These are phyloP conservation scores for Xylaria sp. DNA, from an alignment of 2,329 filamentous ascomycete species.

Conservation along the genomic window DNA sequence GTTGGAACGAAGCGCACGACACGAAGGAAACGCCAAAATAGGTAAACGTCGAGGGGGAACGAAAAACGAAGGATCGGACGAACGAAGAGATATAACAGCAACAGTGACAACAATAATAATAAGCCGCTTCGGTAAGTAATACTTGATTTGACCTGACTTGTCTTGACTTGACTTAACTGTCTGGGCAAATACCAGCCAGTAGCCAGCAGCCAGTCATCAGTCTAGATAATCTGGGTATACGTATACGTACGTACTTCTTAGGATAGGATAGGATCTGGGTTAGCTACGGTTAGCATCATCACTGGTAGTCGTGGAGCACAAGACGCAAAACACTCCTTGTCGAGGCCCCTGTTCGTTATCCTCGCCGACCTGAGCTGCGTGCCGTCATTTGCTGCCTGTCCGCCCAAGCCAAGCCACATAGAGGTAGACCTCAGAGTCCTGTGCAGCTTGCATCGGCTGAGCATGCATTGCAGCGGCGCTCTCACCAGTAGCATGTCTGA, in stretches of 20 bases:
- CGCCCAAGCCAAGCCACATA: constrained; percentile 22
- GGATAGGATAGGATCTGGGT: neutral
- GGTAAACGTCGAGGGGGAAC: neutral
- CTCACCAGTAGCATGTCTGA: constrained; percentile 29
- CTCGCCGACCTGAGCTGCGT: constrained; percentile 10
- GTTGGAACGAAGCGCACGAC: constrained; percentile 5
- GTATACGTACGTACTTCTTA: neutral
- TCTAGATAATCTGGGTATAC: neutral
- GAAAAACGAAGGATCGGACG: neutral
- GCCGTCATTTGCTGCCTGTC: constrained; percentile 13
- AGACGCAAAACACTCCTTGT: constrained; percentile 20
- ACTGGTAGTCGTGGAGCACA: constrained; percentile 4
- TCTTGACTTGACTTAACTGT: neutral
- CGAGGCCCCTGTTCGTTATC: constrained; percentile 11
- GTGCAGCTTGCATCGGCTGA: constrained; percentile 35
- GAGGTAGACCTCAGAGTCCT: constrained; percentile 28
- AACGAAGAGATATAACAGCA: neutral
- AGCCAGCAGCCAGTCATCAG: neutral
- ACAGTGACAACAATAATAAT: neutral
- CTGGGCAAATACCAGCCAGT: neutral
- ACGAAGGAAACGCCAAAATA: constrained; percentile 4
- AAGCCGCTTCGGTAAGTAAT: neutral
- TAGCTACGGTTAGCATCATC: neutral
- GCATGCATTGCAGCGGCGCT: constrained; percentile 33
- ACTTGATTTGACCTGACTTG: constrained; percentile 1